Evolutionary conservation across 176 grass and related monocot species (phyloP), one percentile per base, ranked within the genome.

Genomic region (Guadua angustifolia): DNA sequence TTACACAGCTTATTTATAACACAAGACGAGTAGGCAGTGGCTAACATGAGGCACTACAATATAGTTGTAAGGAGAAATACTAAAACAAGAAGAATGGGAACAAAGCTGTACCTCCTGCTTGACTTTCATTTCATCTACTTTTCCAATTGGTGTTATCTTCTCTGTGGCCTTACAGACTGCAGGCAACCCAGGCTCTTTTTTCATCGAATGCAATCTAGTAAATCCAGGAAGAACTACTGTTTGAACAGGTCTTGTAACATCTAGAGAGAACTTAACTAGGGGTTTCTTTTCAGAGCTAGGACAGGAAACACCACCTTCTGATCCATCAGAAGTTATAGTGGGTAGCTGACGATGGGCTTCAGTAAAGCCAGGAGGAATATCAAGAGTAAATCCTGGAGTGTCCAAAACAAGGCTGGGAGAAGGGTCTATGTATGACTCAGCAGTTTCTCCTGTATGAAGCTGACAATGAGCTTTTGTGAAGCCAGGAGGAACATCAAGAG

Each of bases 311-410:
- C 33, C 77, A 76, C 49, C 40, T 76, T 69, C 76, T 67, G 74
- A 18, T 64, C 36, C 74, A 57, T 58, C 66, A 79, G 57, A 26
- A 59, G 81, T 18, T 67, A 74, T 50, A 13, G 21, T 44, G 65
- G 66, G 55, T 45, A 66, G 40, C 12, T 21, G 9, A 1, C 66
- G 73, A 73, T 90, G 44, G 38, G 79, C 73, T 83, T 59, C 32
- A 50, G 74, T 86, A 72, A 90, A 90, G 5, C 84, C 88, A 36
- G 79, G 84, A 53, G 88, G 88, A 29, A 39, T 69, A 73, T 65
- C 73, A 45, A 45, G 44, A 74, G 47, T 2, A 56, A 68, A 66
- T 74, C 53, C 76, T 75, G 29, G 75, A 66, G 42, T 85, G 61
- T 81, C 82, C 43, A 75, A 81, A 61, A 46, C 38, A 60, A 85